Evolutionary conservation across 2,329 filamentous ascomycete genomes (phyloP).

Genomic region (Colletotrichum kahawae): DNA sequence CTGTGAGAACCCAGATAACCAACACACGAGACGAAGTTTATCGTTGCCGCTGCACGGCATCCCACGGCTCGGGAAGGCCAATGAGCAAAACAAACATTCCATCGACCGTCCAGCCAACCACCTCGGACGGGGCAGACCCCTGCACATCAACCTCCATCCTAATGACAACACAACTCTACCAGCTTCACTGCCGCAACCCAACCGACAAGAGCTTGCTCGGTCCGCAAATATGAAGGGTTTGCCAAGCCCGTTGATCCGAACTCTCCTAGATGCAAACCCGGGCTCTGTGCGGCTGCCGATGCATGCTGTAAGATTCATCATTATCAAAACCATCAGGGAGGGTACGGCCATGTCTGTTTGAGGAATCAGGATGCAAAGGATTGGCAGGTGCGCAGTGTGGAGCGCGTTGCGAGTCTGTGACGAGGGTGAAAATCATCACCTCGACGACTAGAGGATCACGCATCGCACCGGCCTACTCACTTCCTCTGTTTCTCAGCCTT

Average conservation of each 20-base stretch:
- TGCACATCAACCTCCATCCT: neutral
- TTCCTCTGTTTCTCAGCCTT: neutral
- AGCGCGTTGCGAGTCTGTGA: neutral
- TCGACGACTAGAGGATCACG: neutral
- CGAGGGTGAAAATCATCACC: neutral
- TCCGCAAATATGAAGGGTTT: neutral
- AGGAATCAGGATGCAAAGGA: neutral
- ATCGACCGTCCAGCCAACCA: neutral
- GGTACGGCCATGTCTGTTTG: neutral
- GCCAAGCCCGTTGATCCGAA: neutral
- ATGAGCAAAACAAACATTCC: constrained; percentile 3
- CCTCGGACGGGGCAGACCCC: neutral
- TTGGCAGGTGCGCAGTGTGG: neutral
- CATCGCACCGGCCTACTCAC: neutral
- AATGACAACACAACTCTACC: neutral
- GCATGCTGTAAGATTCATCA: neutral
- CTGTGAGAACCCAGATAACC: neutral
- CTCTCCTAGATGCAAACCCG: neutral
- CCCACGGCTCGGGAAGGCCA: neutral
- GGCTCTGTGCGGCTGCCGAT: neutral
- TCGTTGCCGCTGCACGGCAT: neutral
- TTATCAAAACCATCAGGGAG: neutral
- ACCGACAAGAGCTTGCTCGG: neutral
- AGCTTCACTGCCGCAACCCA: neutral
- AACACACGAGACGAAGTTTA: neutral